These are phyloP conservation scores for Austroboletus niveus DNA, from an alignment of 1,284 basidiomycete genomes.

Conservation along the genomic window DNA sequence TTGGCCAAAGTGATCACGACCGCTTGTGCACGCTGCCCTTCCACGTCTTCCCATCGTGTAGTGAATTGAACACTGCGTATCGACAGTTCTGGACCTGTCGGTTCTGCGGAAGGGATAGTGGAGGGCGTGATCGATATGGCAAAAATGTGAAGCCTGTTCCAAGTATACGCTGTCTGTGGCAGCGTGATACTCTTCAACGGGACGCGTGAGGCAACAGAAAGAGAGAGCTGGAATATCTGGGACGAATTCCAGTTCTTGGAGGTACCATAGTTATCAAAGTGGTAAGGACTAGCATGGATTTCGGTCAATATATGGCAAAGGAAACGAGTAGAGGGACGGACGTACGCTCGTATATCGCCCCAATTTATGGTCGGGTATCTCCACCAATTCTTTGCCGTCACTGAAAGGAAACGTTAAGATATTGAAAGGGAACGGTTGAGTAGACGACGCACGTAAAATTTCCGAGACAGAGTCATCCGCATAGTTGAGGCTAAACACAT, in stretches of 20 bases:
- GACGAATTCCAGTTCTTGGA: slow-evolving; percentile 39
- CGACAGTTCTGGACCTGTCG: slow-evolving; percentile 30
- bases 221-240: slow-evolving; percentile 46
- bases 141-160: slow-evolving; percentile 44
- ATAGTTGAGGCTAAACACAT: slow-evolving; percentile 36
- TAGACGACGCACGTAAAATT: slow-evolving; percentile 32
- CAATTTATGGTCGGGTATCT: slow-evolving; percentile 34
- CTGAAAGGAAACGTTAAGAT: slow-evolving; percentile 17
- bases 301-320: neutral
- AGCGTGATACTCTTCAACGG: slow-evolving; percentile 41
- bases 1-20: slow-evolving; percentile 50
- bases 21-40: slow-evolving; percentile 37
- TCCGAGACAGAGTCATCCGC: slow-evolving; percentile 33
- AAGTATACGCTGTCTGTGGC: slow-evolving; percentile 28
- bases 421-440: neutral
- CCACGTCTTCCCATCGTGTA: slow-evolving; percentile 42
- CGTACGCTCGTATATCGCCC: slow-evolving; percentile 39
- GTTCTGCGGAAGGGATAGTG: slow-evolving; percentile 7
- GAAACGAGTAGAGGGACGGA: neutral
- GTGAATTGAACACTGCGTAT: slow-evolving; percentile 42
- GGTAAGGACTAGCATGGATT: slow-evolving; percentile 34
- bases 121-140: slow-evolving; percentile 43
- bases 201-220: slow-evolving; percentile 38
- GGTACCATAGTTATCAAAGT: slow-evolving; percentile 34
- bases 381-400: slow-evolving; percentile 43